phyloP scores from a whole-genome alignment of 2,329 filamentous ascomycete genomes.

The Pseudogymnoascus sp. region DNA sequence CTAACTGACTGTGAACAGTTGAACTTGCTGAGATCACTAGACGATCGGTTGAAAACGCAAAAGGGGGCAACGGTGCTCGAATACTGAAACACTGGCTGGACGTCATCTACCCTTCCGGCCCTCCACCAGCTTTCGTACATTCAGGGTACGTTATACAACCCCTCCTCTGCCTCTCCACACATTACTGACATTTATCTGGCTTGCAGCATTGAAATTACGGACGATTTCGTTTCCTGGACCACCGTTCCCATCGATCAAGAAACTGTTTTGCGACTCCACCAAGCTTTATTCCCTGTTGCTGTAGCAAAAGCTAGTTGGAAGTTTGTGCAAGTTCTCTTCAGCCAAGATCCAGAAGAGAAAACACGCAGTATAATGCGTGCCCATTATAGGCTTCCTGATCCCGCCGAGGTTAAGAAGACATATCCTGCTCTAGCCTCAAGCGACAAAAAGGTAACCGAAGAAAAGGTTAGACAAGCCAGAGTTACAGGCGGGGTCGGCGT shows the following conservation, averaged over 20 bases:
- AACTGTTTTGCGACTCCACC: conserved; percentile 38
- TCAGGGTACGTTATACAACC: conserved; percentile 46
- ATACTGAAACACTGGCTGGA: conserved; percentile 45
- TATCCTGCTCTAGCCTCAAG: background rate
- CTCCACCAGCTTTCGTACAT: conserved; percentile 53
- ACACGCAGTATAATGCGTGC: conserved; percentile 42
- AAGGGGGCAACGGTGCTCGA: background rate
- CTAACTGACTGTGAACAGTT: conserved; percentile 31
- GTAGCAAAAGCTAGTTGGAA: conserved; percentile 45
- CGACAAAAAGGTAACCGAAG: background rate
- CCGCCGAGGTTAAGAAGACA: conserved; percentile 17
- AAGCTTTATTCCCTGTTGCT: conserved; percentile 48
- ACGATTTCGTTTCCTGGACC: conserved; percentile 42
- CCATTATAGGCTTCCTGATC: conserved; percentile 16
- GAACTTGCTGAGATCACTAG: conserved; percentile 40
- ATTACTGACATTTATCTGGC: conserved; percentile 19
- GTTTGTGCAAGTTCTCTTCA: conserved; percentile 42
- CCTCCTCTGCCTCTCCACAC: background rate
- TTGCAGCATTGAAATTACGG: conserved; percentile 42
- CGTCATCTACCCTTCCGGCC: conserved; percentile 50
- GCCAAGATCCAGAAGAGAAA: conserved; percentile 37
- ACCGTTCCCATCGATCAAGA: conserved; percentile 40
- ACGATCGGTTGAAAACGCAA: conserved; percentile 32
- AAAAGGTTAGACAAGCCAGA: background rate
- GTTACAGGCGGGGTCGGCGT: background rate